Evolutionary conservation across 768 basidiomycete species (phyloP).

Genomic region (Lactarius deliciosus): DNA sequence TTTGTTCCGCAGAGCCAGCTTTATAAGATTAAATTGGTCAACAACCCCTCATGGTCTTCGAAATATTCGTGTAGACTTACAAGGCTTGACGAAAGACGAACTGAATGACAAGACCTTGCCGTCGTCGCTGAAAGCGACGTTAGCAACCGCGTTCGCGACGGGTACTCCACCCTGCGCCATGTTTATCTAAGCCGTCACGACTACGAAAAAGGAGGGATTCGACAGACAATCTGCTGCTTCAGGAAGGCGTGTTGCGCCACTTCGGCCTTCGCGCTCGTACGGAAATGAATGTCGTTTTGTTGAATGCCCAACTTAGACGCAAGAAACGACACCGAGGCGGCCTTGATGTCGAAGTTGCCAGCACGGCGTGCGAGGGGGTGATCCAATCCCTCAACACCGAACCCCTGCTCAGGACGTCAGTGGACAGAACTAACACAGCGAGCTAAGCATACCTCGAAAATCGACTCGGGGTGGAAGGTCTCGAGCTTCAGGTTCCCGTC

Average conservation of each 20-base stretch:
- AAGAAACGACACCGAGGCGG: constrained; percentile 32
- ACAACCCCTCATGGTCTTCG: background rate
- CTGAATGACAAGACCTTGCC: constrained; percentile 46
- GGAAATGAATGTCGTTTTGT: constrained; percentile 25
- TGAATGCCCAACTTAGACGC: constrained; percentile 30
- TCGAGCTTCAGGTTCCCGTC: constrained; percentile 27
- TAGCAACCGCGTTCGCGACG: constrained; percentile 45
- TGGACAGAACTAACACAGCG: background rate
- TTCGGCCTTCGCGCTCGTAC: constrained; percentile 29
- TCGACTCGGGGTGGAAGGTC: constrained; percentile 35
- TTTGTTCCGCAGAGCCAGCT: constrained; percentile 35
- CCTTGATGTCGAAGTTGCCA: constrained; percentile 27
- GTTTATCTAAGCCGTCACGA: background rate
- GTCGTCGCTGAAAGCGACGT: constrained; percentile 44
- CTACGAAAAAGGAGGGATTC: background rate
- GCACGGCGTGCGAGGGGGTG: constrained; percentile 32
- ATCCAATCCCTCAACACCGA: constrained; percentile 31
- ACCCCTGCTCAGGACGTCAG: constrained; percentile 28
- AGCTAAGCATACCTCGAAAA: constrained; percentile 30
- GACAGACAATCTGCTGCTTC: constrained; percentile 31
- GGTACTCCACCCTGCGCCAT: constrained; percentile 36
- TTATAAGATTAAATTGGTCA: background rate
- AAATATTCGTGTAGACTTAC: constrained; percentile 32
- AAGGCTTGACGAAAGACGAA: constrained; percentile 47
- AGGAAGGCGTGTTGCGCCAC: constrained; percentile 31